Evolutionary conservation across 1,139 yeast species (phyloP).

Genomic region (Insectozyma bohioensis): DNA sequence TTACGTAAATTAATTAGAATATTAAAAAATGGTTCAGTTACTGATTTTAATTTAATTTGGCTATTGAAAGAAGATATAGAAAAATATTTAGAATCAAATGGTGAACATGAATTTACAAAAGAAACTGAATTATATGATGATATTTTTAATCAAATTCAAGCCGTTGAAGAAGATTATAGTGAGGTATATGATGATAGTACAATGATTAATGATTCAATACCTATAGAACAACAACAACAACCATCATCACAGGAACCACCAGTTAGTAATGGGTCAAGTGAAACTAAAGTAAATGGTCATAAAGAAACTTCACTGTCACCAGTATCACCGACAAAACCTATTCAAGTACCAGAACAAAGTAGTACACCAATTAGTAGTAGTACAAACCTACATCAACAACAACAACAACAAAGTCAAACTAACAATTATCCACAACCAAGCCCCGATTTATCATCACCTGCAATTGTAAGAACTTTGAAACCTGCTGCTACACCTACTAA

Average conservation of each 20-base stretch:
- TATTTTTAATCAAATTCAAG: conserved; percentile 26
- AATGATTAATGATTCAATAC: conserved; percentile 4
- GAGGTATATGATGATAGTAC: conserved; percentile 15
- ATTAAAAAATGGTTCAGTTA: conserved; percentile 30
- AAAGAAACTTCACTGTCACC: not conserved
- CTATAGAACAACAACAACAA: conserved; percentile 1
- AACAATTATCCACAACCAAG: conserved; percentile 15
- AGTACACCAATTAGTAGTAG: conserved; percentile 2
- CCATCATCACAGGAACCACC: conserved; percentile 4
- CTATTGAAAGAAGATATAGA: conserved; percentile 43
- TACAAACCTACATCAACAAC: conserved; percentile 3
- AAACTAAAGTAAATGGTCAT: conserved; percentile 5
- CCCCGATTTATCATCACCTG: conserved; percentile 30
- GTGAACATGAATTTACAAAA: conserved; percentile 36
- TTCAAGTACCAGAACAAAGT: not conserved
- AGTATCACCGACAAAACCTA: conserved; percentile 3
- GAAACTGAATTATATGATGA: conserved; percentile 48
- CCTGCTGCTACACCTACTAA: conserved; percentile 69
- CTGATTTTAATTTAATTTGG: conserved; percentile 34
- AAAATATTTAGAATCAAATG: conserved; percentile 38
- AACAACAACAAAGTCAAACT: conserved; percentile 5
- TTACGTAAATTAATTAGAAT: conserved; percentile 32
- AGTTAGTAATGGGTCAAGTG: conserved; percentile 2
- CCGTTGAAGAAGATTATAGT: conserved; percentile 16
- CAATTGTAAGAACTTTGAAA: conserved; percentile 50